Conservation (phyloP, 2,329 filamentous ascomycete genomes). For the Aspergillus chevalieri region DNA sequence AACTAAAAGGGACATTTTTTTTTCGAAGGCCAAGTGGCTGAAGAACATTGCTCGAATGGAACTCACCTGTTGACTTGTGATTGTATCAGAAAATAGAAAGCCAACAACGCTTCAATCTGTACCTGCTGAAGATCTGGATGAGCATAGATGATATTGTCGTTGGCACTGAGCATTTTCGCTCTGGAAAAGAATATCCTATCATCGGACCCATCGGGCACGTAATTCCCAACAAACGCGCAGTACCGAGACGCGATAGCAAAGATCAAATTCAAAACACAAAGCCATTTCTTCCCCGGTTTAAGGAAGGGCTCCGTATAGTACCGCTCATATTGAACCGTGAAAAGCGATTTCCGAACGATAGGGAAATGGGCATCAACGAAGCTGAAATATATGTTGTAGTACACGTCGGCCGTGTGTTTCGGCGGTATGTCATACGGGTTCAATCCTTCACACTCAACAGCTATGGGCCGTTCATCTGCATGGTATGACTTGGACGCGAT, state of each 20-base stretch:
- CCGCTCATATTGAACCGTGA: slow-evolving; percentile 33
- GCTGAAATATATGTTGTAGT: slow-evolving; percentile 36
- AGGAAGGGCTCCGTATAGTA: slow-evolving; percentile 27
- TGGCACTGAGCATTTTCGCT: slow-evolving; percentile 36
- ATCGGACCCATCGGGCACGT: slow-evolving; percentile 25
- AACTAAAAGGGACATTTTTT: not conserved
- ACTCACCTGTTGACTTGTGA: slow-evolving; percentile 39
- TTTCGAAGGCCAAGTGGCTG: not conserved
- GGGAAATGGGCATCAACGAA: slow-evolving; percentile 38
- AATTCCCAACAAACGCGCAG: slow-evolving; percentile 22
- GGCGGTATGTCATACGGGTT: slow-evolving; percentile 11
- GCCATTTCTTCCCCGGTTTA: slow-evolving; percentile 34
- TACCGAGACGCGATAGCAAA: slow-evolving; percentile 40
- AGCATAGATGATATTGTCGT: slow-evolving; percentile 28
- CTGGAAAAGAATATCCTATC: slow-evolving; percentile 37
- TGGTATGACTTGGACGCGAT: slow-evolving; percentile 34
- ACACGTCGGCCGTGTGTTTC: slow-evolving; percentile 25
- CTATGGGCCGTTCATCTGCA: slow-evolving; percentile 29
- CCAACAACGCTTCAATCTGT: slow-evolving; percentile 36
- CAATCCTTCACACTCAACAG: slow-evolving; percentile 28
- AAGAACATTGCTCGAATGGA: not conserved
- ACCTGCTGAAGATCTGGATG: slow-evolving; percentile 40
- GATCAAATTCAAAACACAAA: slow-evolving; percentile 41
- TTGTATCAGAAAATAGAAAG: slow-evolving; percentile 35
- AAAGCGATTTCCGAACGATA: slow-evolving; percentile 34